Conservation (phyloP, 176 grass and related monocot genomes). For the Urochloa ruziziensis region DNA sequence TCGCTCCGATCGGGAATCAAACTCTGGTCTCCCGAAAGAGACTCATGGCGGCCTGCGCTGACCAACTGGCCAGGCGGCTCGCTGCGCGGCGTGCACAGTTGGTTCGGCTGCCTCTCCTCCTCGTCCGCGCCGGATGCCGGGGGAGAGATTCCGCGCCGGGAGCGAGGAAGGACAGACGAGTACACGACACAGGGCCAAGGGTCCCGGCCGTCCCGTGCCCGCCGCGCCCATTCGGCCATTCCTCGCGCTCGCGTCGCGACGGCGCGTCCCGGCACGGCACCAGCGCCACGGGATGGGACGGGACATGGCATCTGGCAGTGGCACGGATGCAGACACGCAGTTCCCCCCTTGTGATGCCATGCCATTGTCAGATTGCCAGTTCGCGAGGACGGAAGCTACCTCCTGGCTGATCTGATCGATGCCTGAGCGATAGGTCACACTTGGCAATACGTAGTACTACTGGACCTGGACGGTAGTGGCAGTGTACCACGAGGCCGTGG, state of each 20-base stretch:
- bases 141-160: conserved; percentile 16
- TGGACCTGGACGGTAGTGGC: no score
- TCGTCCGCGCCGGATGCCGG: background rate
- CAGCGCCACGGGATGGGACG: background rate
- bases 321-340: background rate
- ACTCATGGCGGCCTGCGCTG: no score
- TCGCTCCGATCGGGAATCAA: no score
- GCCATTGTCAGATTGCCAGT: background rate
- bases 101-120: background rate
- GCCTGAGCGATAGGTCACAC: background rate
- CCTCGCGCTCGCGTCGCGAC: background rate
- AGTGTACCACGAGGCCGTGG: no score
- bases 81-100: no score
- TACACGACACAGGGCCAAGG: background rate
- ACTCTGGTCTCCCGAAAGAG: no score
- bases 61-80: no score
- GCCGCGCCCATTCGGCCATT: background rate
- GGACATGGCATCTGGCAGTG: background rate
- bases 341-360: background rate
- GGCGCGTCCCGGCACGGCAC: background rate
- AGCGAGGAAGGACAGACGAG: background rate
- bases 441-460: no score
- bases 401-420: background rate
- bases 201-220: background rate
- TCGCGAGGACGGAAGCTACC: background rate